phyloP scores from a whole-genome alignment of 2,329 filamentous ascomycete species.

The Aspergillus sclerotialis region DNA sequence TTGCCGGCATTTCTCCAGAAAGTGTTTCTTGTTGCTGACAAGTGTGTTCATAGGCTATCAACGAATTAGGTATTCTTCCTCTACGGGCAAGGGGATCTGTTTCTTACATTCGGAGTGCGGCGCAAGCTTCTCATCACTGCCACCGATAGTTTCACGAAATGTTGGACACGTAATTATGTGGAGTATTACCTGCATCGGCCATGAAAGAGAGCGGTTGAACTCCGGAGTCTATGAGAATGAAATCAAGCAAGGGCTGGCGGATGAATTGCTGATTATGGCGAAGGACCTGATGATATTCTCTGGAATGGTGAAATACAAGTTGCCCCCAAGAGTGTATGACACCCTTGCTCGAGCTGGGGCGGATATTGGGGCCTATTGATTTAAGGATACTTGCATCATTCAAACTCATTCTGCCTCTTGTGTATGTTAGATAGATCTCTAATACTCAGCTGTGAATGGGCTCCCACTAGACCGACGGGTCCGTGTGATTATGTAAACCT shows the following conservation, averaged over 20 bases:
- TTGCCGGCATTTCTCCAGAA: background rate
- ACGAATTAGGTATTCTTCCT: conserved; percentile 69
- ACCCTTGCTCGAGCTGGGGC: conserved; percentile 74
- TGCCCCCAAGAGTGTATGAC: conserved; percentile 83
- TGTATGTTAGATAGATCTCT: too few relatives aligned
- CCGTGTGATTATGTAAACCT: too few relatives aligned
- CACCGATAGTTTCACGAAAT: conserved; percentile 77
- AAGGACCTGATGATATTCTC: conserved; percentile 92
- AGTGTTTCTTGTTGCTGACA: conserved; percentile 7
- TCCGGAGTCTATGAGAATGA: conserved; percentile 62
- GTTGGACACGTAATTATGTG: conserved; percentile 89
- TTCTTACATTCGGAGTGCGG: conserved; percentile 68
- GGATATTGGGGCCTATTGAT: conserved; percentile 47
- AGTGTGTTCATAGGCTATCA: conserved; percentile 56
- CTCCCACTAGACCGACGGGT: too few relatives aligned
- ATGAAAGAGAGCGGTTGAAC: conserved; percentile 65
- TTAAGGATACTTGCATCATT: too few relatives aligned
- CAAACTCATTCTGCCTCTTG: too few relatives aligned
- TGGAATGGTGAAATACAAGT: conserved; percentile 81
- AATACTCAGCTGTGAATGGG: too few relatives aligned
- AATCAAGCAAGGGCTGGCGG: conserved; percentile 48
- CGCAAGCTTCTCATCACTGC: conserved; percentile 73
- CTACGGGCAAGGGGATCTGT: conserved; percentile 69
- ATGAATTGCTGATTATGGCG: conserved; percentile 69
- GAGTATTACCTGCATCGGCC: conserved; percentile 80